phyloP scores from a whole-genome alignment of 2,329 filamentous ascomycete species.

The Verticillium albo-atrum region DNA sequence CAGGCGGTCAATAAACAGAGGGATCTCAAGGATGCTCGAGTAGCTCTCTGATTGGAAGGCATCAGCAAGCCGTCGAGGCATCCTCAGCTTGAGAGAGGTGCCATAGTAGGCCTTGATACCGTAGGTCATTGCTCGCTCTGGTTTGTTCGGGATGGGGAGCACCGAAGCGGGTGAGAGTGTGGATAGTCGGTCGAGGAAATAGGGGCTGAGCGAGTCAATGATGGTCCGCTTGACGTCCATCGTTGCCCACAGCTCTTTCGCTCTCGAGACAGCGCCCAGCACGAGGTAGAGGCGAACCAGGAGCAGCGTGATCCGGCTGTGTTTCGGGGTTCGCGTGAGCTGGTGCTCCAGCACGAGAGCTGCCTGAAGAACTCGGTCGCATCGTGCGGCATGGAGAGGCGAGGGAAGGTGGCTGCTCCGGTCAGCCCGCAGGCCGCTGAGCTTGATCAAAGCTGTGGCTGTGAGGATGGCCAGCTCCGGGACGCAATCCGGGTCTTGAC shows the following conservation, averaged over 20 bases:
- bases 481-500: constrained; percentile 6
- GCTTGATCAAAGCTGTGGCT: constrained; percentile 27
- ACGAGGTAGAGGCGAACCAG: constrained; percentile 47
- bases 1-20: constrained; percentile 37
- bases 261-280: constrained; percentile 43
- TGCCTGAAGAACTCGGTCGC: constrained; percentile 40
- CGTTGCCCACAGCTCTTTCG: constrained; percentile 42
- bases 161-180: constrained; percentile 43
- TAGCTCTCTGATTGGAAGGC: constrained; percentile 48
- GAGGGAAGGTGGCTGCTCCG: constrained; percentile 2
- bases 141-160: constrained; percentile 8
- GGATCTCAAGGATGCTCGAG: constrained; percentile 43
- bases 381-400: constrained; percentile 12
- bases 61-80: constrained; percentile 36
- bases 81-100: constrained; percentile 40
- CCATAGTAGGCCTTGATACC: constrained; percentile 41
- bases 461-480: constrained; percentile 30
- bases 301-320: constrained; percentile 42
- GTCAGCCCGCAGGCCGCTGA: constrained; percentile 8
- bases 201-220: constrained; percentile 49
- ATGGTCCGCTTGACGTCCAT: constrained; percentile 54
- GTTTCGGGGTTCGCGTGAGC: constrained; percentile 36
- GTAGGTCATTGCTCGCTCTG: constrained; percentile 28
- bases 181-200: constrained; percentile 52
- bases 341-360: constrained; percentile 46